Conservation (phyloP, 148 eudicot species). For the Fagopyrum homotropicum region DNA sequence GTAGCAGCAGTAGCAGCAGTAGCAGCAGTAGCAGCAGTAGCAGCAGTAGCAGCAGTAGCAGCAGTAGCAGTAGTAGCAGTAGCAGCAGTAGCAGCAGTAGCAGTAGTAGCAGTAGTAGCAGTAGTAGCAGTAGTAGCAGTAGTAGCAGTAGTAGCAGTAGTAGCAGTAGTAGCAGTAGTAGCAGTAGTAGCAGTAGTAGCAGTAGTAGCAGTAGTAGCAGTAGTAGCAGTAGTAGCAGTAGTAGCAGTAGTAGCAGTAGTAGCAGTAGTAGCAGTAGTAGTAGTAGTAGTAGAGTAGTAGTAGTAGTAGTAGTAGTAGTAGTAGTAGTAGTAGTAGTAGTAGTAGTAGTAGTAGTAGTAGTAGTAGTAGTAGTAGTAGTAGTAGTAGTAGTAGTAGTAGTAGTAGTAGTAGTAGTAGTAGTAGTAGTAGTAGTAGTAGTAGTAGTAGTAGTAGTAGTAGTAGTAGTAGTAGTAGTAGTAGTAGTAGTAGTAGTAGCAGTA, state of each 20-base stretch:
- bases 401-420: no score
- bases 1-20: slow-evolving; percentile 3
- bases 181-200: slow-evolving; percentile 9
- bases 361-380: no score
- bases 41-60: slow-evolving; percentile 1
- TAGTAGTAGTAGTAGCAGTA: no score
- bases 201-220: slow-evolving; percentile 14
- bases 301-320: slow-evolving; percentile 12
- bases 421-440: no score
- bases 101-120: slow-evolving; percentile 5
- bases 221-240: slow-evolving; percentile 8
- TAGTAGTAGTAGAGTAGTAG: slow-evolving; percentile 7
- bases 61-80: slow-evolving; percentile 9
- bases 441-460: no score
- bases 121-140: slow-evolving; percentile 4
- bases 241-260: slow-evolving; percentile 13
- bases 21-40: slow-evolving; percentile 9
- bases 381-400: no score
- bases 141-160: slow-evolving; percentile 7
- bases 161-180: slow-evolving; percentile 13
- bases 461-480: no score
- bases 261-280: slow-evolving; percentile 14
- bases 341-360: no score
- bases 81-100: slow-evolving; percentile 4
- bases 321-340: slow-evolving; percentile 6